Evolutionary conservation across 1,284 basidiomycete species (phyloP).

Genomic region (Lentinula novae-zelandiae): DNA sequence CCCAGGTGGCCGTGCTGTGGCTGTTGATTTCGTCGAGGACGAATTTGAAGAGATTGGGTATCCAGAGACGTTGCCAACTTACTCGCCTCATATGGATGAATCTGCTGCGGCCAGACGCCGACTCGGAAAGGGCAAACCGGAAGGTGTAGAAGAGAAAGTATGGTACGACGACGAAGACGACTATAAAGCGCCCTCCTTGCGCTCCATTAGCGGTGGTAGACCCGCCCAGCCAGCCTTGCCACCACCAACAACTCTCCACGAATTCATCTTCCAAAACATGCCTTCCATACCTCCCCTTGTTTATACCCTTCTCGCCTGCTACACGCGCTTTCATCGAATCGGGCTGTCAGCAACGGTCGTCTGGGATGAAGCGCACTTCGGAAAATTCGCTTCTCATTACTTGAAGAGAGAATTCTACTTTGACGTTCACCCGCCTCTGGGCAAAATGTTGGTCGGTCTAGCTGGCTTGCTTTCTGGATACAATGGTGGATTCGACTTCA

Average conservation of each 20-base stretch:
- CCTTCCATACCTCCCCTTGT: conserved; percentile 80
- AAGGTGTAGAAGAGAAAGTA: conserved; percentile 32
- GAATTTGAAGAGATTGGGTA: conserved; percentile 71
- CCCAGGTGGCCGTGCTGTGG: conserved; percentile 48
- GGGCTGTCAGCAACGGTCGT: conserved; percentile 87
- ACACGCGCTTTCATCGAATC: conserved; percentile 93
- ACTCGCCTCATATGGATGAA: conserved; percentile 65
- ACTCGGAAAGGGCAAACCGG: conserved; percentile 33
- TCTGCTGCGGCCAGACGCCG: conserved; percentile 50
- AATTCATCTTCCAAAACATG: conserved; percentile 79
- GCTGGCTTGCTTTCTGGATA: conserved; percentile 91
- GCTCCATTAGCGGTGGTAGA: conserved; percentile 56
- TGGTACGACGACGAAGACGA: conserved; percentile 44
- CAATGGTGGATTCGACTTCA: conserved; percentile 91
- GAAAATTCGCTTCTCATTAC: conserved; percentile 96
- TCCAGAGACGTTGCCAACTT: conserved; percentile 54
- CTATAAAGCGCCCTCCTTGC: conserved; percentile 68
- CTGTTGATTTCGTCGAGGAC: conserved; percentile 65
- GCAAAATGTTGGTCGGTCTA: conserved; percentile 98
- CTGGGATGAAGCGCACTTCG: conserved; percentile 99
- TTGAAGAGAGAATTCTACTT: conserved; percentile 96
- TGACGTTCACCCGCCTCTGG: conserved; percentile 96
- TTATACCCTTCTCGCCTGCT: conserved; percentile 91
- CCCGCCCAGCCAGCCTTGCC: conserved; percentile 55
- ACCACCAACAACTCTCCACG: conserved; percentile 70